These are phyloP conservation scores for Cystofilobasidium bisporidii DNA, from an alignment of 768 basidiomycete genomes.

Conservation along the genomic window DNA sequence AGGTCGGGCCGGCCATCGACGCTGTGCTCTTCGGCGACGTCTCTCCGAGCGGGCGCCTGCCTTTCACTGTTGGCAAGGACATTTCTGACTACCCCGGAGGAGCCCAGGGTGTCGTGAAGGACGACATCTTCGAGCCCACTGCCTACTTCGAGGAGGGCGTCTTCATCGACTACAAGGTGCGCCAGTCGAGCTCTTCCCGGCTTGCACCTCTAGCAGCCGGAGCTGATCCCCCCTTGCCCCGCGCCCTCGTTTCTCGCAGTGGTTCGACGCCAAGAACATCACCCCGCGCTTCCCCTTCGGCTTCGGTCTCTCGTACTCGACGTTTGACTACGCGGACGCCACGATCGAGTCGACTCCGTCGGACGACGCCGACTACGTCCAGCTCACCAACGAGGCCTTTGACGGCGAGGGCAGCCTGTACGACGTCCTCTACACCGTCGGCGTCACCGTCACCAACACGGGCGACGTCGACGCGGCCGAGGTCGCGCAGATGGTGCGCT, in stretches of 20 bases:
- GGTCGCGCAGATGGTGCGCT: conserved; percentile 40
- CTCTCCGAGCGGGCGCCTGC: conserved; percentile 64
- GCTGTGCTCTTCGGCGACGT: conserved; percentile 62
- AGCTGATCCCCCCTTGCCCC: no score
- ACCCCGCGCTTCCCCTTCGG: conserved; percentile 38
- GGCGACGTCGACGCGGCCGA: conserved; percentile 38
- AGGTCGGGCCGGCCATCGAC: conserved; percentile 59
- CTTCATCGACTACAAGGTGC: conserved; percentile 27
- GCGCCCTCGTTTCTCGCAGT: not conserved
- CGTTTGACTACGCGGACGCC: conserved; percentile 35
- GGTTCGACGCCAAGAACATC: conserved; percentile 46
- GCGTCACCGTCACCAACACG: conserved; percentile 39
- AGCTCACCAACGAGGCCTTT: conserved; percentile 38
- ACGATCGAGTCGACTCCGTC: conserved; percentile 30
- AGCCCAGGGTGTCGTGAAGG: conserved; percentile 5
- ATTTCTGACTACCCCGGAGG: conserved; percentile 49
- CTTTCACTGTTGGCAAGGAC: conserved; percentile 65
- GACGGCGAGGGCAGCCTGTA: conserved; percentile 36
- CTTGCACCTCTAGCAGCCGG: no score
- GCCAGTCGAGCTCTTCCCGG: no score
- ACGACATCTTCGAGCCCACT: conserved; percentile 18
- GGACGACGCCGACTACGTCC: conserved; percentile 34
- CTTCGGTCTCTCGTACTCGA: conserved; percentile 32
- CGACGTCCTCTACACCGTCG: conserved; percentile 34
- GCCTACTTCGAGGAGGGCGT: conserved; percentile 17